phyloP scores from a whole-genome alignment of 371 early-diverging fungal species.

The Nematocida parisii region DNA sequence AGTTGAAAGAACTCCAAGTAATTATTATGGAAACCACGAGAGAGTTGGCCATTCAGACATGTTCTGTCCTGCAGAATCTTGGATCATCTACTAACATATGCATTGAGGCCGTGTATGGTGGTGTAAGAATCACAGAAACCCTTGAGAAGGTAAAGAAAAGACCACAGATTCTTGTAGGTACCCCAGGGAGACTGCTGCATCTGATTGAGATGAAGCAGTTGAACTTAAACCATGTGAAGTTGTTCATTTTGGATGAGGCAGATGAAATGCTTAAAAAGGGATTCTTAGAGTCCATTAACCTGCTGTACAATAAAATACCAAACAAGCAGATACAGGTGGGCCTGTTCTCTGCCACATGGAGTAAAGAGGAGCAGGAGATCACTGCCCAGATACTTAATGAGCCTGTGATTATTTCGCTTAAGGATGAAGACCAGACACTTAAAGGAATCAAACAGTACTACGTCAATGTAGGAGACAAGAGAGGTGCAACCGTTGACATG shows the following conservation, averaged over 20 bases:
- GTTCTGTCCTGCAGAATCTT: slow-evolving; percentile 81
- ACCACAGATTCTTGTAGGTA: slow-evolving; percentile 90
- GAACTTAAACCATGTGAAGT: slow-evolving; percentile 81
- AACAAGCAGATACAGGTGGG: slow-evolving; percentile 89
- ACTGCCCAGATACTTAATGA: slow-evolving; percentile 89
- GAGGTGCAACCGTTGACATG: slow-evolving; percentile 76
- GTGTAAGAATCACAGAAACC: slow-evolving; percentile 83
- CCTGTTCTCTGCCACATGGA: slow-evolving; percentile 92
- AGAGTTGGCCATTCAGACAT: slow-evolving; percentile 94
- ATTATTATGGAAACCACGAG: slow-evolving; percentile 94
- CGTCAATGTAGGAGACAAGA: slow-evolving; percentile 78
- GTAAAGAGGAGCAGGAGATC: slow-evolving; percentile 88
- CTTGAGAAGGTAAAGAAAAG: slow-evolving; percentile 77
- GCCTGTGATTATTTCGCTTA: slow-evolving; percentile 93
- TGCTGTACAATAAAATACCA: slow-evolving; percentile 81
- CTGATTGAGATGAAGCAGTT: slow-evolving; percentile 86
- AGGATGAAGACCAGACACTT: slow-evolving; percentile 98
- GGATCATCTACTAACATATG: slow-evolving; percentile 86
- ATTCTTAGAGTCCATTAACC: slow-evolving; percentile 96
- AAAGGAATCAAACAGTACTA: slow-evolving; percentile 99
- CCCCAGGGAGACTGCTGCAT: slow-evolving; percentile 96
- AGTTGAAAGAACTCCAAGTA: slow-evolving; percentile 81
- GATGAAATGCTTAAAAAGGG: slow-evolving; percentile 94
- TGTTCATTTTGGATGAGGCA: slow-evolving; percentile 97
- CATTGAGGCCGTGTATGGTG: slow-evolving; percentile 92